Conservation (phyloP, 2,329 filamentous ascomycete species). For the Lojkania enalia region DNA sequence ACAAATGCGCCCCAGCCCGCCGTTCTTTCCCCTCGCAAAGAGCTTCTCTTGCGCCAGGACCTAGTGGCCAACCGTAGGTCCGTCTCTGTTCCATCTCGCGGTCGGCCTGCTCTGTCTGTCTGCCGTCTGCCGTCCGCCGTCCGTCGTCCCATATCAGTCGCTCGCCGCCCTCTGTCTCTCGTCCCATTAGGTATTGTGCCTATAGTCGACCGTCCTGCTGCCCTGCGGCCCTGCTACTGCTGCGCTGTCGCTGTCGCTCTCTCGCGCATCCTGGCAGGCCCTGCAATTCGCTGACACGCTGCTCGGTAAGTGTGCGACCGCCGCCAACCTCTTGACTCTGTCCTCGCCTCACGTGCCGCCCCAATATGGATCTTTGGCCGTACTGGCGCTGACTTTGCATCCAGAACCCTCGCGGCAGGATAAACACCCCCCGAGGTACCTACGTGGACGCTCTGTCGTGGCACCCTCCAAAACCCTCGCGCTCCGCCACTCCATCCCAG, state of each 20-base stretch:
- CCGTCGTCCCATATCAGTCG: background rate
- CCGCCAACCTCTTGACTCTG: constrained; percentile 1
- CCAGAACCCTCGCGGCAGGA: constrained; percentile 1
- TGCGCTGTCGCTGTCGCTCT: constrained; percentile 4
- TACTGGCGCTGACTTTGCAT: constrained; percentile 22
- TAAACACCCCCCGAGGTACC: constrained; percentile 31
- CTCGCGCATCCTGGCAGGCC: constrained; percentile 5
- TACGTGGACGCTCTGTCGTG: constrained; percentile 46
- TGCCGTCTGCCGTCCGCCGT: background rate
- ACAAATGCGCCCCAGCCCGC: constrained; percentile 8
- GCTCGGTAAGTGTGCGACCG: constrained; percentile 12
- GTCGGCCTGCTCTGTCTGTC: background rate
- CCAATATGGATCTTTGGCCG: constrained; percentile 25
- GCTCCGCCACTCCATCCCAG: constrained; percentile 34
- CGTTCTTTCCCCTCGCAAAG: background rate
- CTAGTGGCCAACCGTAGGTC: no score
- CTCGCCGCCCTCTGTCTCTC: background rate
- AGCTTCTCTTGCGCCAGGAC: no score
- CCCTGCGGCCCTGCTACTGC: background rate
- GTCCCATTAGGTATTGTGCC: no score
- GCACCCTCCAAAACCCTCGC: constrained; percentile 41
- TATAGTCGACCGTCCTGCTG: background rate
- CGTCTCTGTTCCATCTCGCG: background rate
- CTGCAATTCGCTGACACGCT: no score
- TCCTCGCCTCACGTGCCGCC: constrained; percentile 35